Evolutionary conservation across 2,329 filamentous ascomycete genomes (phyloP), one percentile per base, ranked within the genome.

Genomic region (Fusarium abutilonis): DNA sequence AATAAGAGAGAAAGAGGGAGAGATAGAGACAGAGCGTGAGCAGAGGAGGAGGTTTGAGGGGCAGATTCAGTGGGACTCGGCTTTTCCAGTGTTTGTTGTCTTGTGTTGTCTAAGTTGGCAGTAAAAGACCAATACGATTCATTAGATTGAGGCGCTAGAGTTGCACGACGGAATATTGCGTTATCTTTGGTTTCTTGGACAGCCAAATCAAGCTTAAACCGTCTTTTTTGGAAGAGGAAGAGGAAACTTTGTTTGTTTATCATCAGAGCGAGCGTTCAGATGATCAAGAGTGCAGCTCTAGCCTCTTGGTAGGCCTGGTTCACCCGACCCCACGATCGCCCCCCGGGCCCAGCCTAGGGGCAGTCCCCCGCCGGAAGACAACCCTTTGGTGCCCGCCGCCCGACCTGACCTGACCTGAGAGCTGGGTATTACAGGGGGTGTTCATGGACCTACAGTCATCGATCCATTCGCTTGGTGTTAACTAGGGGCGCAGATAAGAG

Each of bases 61-160:
- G 63, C 49, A 66, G 51, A 23, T 47, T 53, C 40, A 47, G 52
- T 52, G 54, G 50, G 56, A 66, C 59, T 56, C 23, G 39, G 42
- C 41, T 44, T 38, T 40, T 21, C 34, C 26, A 17, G 21, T 11
- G n/a, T n/a, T 32, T 32, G 31, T 32, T 32, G 11, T 32, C 6
- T 28, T 29, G 8, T 29, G 28, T 9, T 32, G 9, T 31, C 9
- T 14, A 32, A 13, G 11, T 32, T 32, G 10, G 28, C 11, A 32
- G 31, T 14, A 10, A 32, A 29, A 40, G 26, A 46, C 54, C 35
- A 59, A 59, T 59, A 38, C 47, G 10, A 34, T 59, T 29, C 28
- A 44, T n/a, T 35, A 36, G 28, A 29, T 36, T 14, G 35, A 13
- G 44, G 52, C 56, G 52, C 39, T 56, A 60, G 42, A 54, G 48